Percentiles rank a stretch among this genome's conserved stretches.
These are phyloP conservation scores for Gardenia jasminoides DNA, from an alignment of 257 asterid species.

Conservation along the genomic window DNA sequence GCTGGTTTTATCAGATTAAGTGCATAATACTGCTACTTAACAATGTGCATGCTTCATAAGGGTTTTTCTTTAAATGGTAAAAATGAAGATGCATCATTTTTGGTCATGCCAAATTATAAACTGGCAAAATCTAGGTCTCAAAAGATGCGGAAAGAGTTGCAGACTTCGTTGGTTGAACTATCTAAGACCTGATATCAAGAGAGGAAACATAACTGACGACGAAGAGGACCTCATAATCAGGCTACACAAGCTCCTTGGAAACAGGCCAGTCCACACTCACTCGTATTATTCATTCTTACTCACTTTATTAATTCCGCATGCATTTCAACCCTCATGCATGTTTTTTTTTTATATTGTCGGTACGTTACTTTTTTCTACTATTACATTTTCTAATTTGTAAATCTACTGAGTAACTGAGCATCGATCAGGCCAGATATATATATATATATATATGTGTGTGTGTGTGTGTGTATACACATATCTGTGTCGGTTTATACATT, in stretches of 20 bases:
- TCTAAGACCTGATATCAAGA: constrained; percentile 47
- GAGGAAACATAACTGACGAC: constrained; percentile 47
- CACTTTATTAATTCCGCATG: too few species aligned
- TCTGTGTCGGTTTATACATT: too few species aligned
- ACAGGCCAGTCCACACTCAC: constrained; percentile 25
- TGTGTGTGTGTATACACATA: too few species aligned
- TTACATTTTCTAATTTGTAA: too few species aligned
- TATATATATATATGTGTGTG: too few species aligned
- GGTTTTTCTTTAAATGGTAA: neutral
- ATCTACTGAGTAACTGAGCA: too few species aligned
- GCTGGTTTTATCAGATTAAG: neutral
- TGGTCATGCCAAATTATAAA: neutral
- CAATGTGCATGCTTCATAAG: too few species aligned
- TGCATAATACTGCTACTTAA: too few species aligned
- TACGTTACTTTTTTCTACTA: too few species aligned
- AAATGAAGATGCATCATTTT: neutral
- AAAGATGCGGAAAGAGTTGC: constrained; percentile 49
- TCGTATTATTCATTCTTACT: too few species aligned
- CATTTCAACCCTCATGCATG: neutral
- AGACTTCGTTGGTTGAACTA: constrained; percentile 55
- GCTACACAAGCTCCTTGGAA: constrained; percentile 49
- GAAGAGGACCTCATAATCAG: constrained; percentile 53
- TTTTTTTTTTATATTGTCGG: neutral
- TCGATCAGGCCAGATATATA: too few species aligned
- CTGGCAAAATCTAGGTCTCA: constrained; percentile 24